Evolutionary conservation across 2,329 filamentous ascomycete genomes (phyloP).

Genomic region (Talaromyces verruculosus): DNA sequence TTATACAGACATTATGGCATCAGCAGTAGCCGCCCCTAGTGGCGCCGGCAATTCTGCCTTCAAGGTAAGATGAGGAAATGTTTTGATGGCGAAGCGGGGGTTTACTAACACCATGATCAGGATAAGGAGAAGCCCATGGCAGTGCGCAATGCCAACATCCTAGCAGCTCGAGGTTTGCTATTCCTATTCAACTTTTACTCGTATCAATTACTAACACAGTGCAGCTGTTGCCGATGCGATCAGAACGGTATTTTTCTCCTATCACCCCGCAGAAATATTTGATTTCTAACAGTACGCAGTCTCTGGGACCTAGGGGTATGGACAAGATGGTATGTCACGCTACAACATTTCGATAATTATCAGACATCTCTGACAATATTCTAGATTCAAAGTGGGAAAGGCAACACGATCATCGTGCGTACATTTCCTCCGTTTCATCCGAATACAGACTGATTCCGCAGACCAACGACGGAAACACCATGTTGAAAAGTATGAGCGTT

Average conservation of each 20-base stretch:
- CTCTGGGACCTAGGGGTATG: constrained; percentile 93
- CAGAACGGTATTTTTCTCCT: constrained; percentile 62
- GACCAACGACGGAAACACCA: constrained; percentile 98
- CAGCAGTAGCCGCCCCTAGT: constrained; percentile 46
- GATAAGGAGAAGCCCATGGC: constrained; percentile 98
- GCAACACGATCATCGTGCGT: constrained; percentile 84
- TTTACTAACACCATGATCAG: constrained; percentile 48
- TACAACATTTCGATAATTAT: background rate
- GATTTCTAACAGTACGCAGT: constrained; percentile 52
- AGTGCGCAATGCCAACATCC: constrained; percentile 93
- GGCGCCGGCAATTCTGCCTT: constrained; percentile 64
- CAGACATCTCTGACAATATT: constrained; percentile 26
- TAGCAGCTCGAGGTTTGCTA: constrained; percentile 81
- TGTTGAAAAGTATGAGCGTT: constrained; percentile 98
- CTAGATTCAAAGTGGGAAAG: constrained; percentile 87
- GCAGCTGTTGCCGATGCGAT: constrained; percentile 95
- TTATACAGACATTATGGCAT: constrained; percentile 50
- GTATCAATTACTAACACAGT: constrained; percentile 30
- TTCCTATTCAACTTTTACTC: background rate
- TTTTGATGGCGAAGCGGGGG: constrained; percentile 29
- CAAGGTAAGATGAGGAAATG: constrained; percentile 51
- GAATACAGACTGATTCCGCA: constrained; percentile 36
- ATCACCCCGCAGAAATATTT: constrained; percentile 24
- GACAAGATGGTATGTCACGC: constrained; percentile 77
- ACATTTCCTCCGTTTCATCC: constrained; percentile 21